Evolutionary conservation across 2,329 filamentous ascomycete species (phyloP), one percentile per base, ranked within the genome.

Genomic region (Apiospora hydei): DNA sequence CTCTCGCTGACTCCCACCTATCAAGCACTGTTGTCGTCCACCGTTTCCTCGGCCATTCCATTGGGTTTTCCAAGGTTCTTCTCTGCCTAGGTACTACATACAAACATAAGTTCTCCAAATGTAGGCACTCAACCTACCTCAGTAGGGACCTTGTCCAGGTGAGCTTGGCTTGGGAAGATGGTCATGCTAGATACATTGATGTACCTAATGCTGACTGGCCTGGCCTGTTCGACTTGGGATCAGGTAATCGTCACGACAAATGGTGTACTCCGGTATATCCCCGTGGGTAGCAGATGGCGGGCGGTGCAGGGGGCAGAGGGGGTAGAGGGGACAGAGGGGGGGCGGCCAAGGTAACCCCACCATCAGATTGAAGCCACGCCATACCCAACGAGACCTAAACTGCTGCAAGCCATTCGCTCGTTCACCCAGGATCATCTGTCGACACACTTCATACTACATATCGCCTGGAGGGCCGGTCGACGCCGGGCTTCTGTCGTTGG

Each of bases 241-340:
- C 57, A 72, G 66, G 72, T 71, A 73, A 71, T 71, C 71, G 49
- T 72, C 68, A 75, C 73, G 76, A 76, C 77, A 77, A 79, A 79
- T 78, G 73, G 75, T 75, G 76, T 76, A 43, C 41, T 43, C 13
- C 13, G 41, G 41, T 43, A 8, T 8, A 73, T 75, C 73, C 47
- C 72, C 70, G 71, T 75, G 72, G 71, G 72, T 66, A 43, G 76
- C 21, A 71, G 61, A 72, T 77, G 77, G 75, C 79, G 76, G 77
- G 71, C 47, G 53, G 70, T 73, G 71, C 69, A 44, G 72, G 73
- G 71, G 71, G 71, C 3, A 30, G 26, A 30, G 26, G 26, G 26
- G 26, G 26, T 3, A 30, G 26, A 30, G 26, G 26, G 26, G 26
- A 3, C 26, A 30, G 26, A 30, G 26, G 26, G 26, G 26, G 69